Percentiles rank a stretch among this genome's conserved stretches.
Evolutionary conservation across 805 yeast species (phyloP).

Genomic region (Yarrowia sp.): DNA sequence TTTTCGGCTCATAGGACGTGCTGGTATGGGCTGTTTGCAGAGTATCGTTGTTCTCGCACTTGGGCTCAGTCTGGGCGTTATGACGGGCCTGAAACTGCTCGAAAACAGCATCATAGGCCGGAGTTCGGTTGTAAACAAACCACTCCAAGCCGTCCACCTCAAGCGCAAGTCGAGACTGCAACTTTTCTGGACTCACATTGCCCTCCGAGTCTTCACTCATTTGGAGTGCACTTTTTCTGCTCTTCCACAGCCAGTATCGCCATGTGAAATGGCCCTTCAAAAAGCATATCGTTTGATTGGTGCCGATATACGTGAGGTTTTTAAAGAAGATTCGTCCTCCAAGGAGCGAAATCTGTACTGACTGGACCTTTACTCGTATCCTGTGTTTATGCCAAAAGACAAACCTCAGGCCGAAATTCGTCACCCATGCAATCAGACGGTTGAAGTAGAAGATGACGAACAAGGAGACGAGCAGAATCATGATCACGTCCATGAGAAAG

Average conservation of each 20-base stretch:
- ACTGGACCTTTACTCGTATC: conserved; percentile 69
- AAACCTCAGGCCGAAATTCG: conserved; percentile 61
- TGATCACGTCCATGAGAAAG: conserved; percentile 82
- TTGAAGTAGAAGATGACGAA: conserved; percentile 78
- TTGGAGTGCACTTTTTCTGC: conserved; percentile 51
- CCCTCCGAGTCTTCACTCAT: conserved; percentile 40
- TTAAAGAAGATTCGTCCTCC: conserved; percentile 85
- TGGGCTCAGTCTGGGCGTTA: background rate
- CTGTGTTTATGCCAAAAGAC: conserved; percentile 68
- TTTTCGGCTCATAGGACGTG: conserved; percentile 30
- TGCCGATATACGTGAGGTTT: conserved; percentile 74
- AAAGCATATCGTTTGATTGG: conserved; percentile 72
- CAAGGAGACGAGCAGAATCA: conserved; percentile 66
- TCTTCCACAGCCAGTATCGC: conserved; percentile 81
- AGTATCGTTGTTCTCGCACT: conserved; percentile 24
- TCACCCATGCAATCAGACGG: conserved; percentile 66
- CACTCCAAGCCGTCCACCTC: conserved; percentile 80
- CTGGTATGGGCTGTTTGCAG: conserved; percentile 13
- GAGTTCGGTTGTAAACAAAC: conserved; percentile 79
- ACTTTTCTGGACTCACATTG: conserved; percentile 40
- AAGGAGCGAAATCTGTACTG: conserved; percentile 75
- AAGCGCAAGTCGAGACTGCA: conserved; percentile 50
- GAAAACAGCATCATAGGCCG: conserved; percentile 73
- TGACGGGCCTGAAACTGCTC: conserved; percentile 16
- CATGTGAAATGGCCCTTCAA: conserved; percentile 81